Evolutionary conservation across 2,329 filamentous ascomycete genomes (phyloP).

Genomic region (Dissoconium aciculare): DNA sequence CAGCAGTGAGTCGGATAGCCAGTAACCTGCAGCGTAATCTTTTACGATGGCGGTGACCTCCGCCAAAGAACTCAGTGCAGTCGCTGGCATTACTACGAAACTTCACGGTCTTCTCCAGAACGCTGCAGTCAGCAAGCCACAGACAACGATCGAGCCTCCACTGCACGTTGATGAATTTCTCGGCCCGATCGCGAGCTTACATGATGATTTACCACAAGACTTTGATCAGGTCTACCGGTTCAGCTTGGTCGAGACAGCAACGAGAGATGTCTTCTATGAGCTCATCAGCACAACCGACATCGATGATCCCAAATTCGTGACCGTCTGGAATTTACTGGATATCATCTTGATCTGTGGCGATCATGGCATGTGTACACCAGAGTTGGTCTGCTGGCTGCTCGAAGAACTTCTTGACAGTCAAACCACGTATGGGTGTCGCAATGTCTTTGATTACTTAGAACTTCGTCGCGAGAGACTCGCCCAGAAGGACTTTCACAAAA

Average conservation of each 20-base stretch:
- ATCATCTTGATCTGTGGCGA: slow-evolving; percentile 74
- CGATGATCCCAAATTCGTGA: slow-evolving; percentile 60
- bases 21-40: too few species aligned
- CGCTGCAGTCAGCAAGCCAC: slow-evolving; percentile 27
- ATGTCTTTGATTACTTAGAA: slow-evolving; percentile 88
- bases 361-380: slow-evolving; percentile 49
- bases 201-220: slow-evolving; percentile 15
- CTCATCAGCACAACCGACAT: slow-evolving; percentile 47
- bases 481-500: slow-evolving; percentile 62
- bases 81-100: slow-evolving; percentile 16
- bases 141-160: slow-evolving; percentile 30
- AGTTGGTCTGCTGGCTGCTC: slow-evolving; percentile 74
- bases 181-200: slow-evolving; percentile 14
- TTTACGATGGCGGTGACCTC: slow-evolving; percentile 16
- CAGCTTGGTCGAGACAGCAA: slow-evolving; percentile 68
- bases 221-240: slow-evolving; percentile 23
- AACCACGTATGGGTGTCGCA: slow-evolving; percentile 79
- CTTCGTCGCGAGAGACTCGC: slow-evolving; percentile 81
- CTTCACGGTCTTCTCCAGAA: slow-evolving; percentile 28
- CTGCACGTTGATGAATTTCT: slow-evolving; percentile 29
- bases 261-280: slow-evolving; percentile 60
- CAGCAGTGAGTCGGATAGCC: too few species aligned
- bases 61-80: slow-evolving; percentile 16
- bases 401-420: slow-evolving; percentile 95
- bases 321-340: slow-evolving; percentile 87